Conservation (phyloP, 1,284 basidiomycete species). For the Sporisorium iseilematis-ciliati region DNA sequence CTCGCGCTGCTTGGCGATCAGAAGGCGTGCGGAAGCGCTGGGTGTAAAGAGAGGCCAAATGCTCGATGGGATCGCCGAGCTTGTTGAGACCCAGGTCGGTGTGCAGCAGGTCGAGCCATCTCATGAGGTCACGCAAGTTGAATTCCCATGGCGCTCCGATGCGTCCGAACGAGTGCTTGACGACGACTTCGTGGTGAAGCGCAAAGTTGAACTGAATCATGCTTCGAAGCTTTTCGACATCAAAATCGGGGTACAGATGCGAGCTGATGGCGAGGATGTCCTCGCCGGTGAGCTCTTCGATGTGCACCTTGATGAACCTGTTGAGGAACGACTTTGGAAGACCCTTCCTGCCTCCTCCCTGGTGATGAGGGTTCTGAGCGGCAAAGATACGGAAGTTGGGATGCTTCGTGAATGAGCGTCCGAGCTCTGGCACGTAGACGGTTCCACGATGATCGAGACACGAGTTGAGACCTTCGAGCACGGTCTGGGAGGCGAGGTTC, state of each 20-base stretch:
- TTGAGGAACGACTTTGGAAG: slow-evolving; percentile 97
- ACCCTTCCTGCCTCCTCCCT: slow-evolving; percentile 97
- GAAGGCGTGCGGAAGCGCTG: slow-evolving; percentile 82
- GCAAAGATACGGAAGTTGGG: slow-evolving; percentile 95
- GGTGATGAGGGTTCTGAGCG: slow-evolving; percentile 94
- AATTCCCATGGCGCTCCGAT: slow-evolving; percentile 98
- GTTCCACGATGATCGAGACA: slow-evolving; percentile 95
- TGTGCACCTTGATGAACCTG: slow-evolving; percentile 95
- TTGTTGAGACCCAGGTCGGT: slow-evolving; percentile 74
- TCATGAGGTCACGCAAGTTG: slow-evolving; percentile 93
- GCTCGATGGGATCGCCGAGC: slow-evolving; percentile 67
- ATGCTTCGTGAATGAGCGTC: slow-evolving; percentile 87
- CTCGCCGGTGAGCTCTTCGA: slow-evolving; percentile 84
- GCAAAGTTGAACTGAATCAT: slow-evolving; percentile 87
- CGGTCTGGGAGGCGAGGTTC: slow-evolving; percentile 91
- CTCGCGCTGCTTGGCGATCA: slow-evolving; percentile 77
- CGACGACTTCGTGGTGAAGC: slow-evolving; percentile 80
- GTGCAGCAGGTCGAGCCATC: slow-evolving; percentile 78
- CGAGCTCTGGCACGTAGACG: slow-evolving; percentile 94
- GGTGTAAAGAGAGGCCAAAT: slow-evolving; percentile 74
- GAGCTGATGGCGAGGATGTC: slow-evolving; percentile 86
- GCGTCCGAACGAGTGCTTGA: slow-evolving; percentile 79
- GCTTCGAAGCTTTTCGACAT: slow-evolving; percentile 73
- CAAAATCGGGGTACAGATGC: slow-evolving; percentile 78
- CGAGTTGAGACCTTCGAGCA: slow-evolving; percentile 96